Evolutionary conservation across 2,329 filamentous ascomycete species (phyloP), one percentile per base, ranked within the genome.

Genomic region (Biscogniauxia marginata): DNA sequence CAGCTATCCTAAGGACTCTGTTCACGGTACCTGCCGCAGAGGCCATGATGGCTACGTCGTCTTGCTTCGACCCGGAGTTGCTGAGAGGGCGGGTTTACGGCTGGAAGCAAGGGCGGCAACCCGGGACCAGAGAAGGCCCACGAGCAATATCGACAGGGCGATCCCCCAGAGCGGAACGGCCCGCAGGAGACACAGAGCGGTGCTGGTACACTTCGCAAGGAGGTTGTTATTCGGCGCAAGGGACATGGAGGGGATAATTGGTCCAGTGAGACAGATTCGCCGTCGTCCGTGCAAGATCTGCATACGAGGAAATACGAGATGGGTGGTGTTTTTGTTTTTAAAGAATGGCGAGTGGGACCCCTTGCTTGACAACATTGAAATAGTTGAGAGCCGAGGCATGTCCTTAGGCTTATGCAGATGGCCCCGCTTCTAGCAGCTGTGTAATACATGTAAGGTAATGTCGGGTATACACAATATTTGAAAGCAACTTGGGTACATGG

Each of bases 121-220:
- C 44, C 64, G 67, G 16, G 71, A 68, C 51, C 73, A 70, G 45
- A 74, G 54, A 9, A 70, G 68, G 52, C 70, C 71, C 19, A 74
- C 44, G 50, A 75, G 56, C 13, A 77, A 56, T 24, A 77, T 55
- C 5, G 73, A 43, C 13, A 79, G 48, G 7, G 72, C 77, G 52
- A 77, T 63, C 24, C 67, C 61, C 77, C 77, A 80, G 56, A 79
- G 74, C 39, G 75, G 71, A 20, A 73, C 60, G 43, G 67, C 71
- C 58, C 75, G 73, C 20, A 74, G 60, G 57, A 74, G 64, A 65
- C 77, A 79, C 61, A 77, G 60, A 54, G 75, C 61, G 1, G 74
- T 75, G 57, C 65, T 75, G 39, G 73, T 74, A 66, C 77, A 79
- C 74, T 75, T 76, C 46, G 73, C 67, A 52, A 74, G 65, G 49